phyloP scores from a whole-genome alignment of 1,284 basidiomycete species.

The Cutaneotrichosporon cavernicola region DNA sequence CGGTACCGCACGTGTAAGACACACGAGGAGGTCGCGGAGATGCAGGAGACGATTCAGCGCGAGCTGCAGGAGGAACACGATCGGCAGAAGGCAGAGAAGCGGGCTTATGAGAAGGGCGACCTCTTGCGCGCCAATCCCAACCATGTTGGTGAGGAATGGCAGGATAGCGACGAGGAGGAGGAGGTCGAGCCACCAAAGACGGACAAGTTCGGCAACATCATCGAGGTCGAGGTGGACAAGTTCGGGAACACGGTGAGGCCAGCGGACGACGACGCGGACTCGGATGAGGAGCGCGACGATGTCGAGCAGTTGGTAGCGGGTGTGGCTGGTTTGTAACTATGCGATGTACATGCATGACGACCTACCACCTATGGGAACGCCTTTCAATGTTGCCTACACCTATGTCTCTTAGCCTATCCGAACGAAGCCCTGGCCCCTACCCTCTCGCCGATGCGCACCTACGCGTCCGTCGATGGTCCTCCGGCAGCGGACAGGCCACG shows the following conservation, averaged over 20 bases:
- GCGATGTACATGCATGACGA: constrained; percentile 10
- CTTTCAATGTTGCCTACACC: not conserved
- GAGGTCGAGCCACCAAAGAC: constrained; percentile 9
- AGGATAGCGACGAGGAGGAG: constrained; percentile 26
- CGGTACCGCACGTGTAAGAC: constrained; percentile 69
- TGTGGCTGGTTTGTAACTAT: constrained; percentile 5
- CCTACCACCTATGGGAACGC: not conserved
- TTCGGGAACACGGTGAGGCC: not conserved
- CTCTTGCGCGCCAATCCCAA: constrained; percentile 63
- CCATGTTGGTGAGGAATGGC: constrained; percentile 48
- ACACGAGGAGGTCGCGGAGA: constrained; percentile 63
- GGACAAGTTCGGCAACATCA: constrained; percentile 1
- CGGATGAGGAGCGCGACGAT: constrained; percentile 40
- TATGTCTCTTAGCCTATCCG: not conserved
- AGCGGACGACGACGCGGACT: constrained; percentile 15
- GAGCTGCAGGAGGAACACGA: constrained; percentile 68
- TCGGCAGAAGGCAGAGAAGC: constrained; percentile 59
- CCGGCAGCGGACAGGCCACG: not conserved
- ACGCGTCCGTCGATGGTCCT: not conserved
- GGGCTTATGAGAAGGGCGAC: constrained; percentile 56
- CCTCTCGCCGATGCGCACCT: not conserved
- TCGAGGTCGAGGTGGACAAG: not conserved
- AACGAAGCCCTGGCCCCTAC: not conserved
- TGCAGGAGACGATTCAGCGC: constrained; percentile 70
- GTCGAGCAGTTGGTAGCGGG: constrained; percentile 38